Evolutionary conservation across 176 grass and related monocot genomes (phyloP), one percentile per base, ranked within the genome.

Genomic region (Dactylis glomerata): DNA sequence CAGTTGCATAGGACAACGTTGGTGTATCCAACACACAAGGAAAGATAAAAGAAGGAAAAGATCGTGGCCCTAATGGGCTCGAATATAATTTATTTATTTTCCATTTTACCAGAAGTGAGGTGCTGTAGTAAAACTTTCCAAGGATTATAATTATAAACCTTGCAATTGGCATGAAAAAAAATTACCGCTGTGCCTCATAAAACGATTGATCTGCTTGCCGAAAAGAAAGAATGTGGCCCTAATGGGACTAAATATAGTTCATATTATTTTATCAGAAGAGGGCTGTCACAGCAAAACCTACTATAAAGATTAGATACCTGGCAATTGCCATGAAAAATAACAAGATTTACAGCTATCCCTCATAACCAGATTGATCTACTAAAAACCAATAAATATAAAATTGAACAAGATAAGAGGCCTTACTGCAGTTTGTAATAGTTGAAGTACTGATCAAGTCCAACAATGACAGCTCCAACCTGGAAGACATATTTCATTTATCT

Each of bases 401-500:
- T 59, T 85, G 62, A 79, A 55, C 51, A 68, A 40, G 87, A 77
- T 77, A 81, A 75, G 55, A 84, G 33, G 61, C 59, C 77, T 88
- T 70, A 95, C 91, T 95, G 93, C 81, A 98, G 90, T 87, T 98
- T 98, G 82, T 98, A 98, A 81, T 93, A 98, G 58, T 92, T 98
- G 78, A 98, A 93, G 89, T 98, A 88, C 23, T 93, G 93, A 92
- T 98, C 96, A 83, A 98, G 91, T 64, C 93, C 96, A 85, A 98
- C 89, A 89, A 98, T 26, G 51, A 95, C 91, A 80, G 91, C 96
- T 92, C 93, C 93, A 87, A 98, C 96, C 93, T 95, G 87, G 40
- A 85, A 88, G 64, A 54, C 30, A 73, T 85, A 88, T 85, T 82
- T 34, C 49, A 80, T 82, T 89, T 61, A 62, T 34, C 50, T 66